A percentile compares a stretch with the other conserved stretches of the same genome.
Evolutionary conservation across 176 grass and related monocot species (phyloP).

Genomic region (maize (Zea mays)): DNA sequence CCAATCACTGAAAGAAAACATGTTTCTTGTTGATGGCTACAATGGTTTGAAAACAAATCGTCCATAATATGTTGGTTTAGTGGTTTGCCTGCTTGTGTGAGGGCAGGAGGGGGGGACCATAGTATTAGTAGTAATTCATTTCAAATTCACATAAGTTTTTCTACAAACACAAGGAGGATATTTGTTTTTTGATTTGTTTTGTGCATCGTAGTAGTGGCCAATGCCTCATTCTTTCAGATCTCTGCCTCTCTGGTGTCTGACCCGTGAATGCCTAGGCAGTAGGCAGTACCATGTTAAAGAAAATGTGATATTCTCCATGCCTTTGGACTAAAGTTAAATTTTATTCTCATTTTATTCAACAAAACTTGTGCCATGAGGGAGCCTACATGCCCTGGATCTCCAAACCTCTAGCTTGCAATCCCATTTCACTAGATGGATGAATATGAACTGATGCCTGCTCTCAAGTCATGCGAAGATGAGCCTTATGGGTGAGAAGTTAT

Average conservation of each 20-base stretch:
- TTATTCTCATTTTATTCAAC: background rate
- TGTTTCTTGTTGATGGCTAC: background rate
- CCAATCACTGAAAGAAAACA: background rate
- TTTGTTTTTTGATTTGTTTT: background rate
- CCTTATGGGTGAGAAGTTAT: too few relatives aligned
- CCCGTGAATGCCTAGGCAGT: background rate
- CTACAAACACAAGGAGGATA: background rate
- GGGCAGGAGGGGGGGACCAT: background rate
- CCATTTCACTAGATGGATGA: conserved; percentile 45
- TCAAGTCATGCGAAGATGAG: too few relatives aligned
- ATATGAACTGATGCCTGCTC: too few relatives aligned
- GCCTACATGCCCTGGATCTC: conserved; percentile 68
- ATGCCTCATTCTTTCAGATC: background rate
- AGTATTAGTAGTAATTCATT: background rate
- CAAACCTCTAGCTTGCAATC: conserved; percentile 44
- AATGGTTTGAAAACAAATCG: background rate
- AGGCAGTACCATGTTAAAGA: background rate
- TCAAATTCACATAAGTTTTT: background rate
- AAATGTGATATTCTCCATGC: background rate
- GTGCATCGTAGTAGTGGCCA: background rate
- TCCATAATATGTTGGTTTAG: background rate
- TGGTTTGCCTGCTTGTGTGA: background rate
- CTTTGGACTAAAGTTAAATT: background rate
- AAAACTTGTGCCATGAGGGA: conserved; percentile 74
- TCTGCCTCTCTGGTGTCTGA: background rate